phyloP scores from a whole-genome alignment of 352 stramenopile species.

The Plasmopara viticola region DNA sequence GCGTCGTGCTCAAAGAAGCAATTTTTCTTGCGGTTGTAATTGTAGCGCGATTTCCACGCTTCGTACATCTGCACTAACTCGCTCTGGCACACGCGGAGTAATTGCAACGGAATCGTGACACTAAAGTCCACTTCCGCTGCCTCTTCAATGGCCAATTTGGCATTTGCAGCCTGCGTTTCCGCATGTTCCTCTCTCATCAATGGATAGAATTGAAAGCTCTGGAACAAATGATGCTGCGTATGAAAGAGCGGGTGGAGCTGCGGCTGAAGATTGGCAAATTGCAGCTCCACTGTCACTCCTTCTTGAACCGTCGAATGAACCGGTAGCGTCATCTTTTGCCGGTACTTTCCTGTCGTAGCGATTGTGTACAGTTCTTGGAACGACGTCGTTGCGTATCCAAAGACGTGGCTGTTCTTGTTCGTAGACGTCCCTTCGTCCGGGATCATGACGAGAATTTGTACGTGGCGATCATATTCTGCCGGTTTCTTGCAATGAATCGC shows the following conservation, averaged over 20 bases:
- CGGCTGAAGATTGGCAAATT: conserved; percentile 45
- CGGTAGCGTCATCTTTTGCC: conserved; percentile 57
- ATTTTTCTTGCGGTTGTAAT: conserved; percentile 70
- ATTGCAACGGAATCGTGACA: conserved; percentile 71
- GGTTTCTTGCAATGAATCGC: conserved; percentile 42
- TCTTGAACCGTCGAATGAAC: conserved; percentile 59
- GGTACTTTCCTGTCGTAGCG: conserved; percentile 47
- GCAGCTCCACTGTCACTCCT: conserved; percentile 54
- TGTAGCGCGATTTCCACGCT: conserved; percentile 71
- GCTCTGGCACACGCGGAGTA: conserved; percentile 62
- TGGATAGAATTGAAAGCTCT: conserved; percentile 61
- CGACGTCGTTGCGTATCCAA: conserved; percentile 65
- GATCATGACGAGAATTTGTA: conserved; percentile 76
- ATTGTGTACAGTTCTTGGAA: conserved; percentile 75
- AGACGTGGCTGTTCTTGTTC: conserved; percentile 61
- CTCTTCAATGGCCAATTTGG: conserved; percentile 74
- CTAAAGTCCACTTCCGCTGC: conserved; percentile 71
- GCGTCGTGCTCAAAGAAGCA: conserved; percentile 74
- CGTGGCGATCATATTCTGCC: conserved; percentile 48
- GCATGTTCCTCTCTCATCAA: conserved; percentile 48
- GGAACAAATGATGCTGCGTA: conserved; percentile 43
- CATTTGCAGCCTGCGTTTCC: conserved; percentile 34
- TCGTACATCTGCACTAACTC: conserved; percentile 71
- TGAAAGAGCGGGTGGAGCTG: conserved; percentile 46
- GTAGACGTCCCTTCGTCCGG: conserved; percentile 57